Evolutionary conservation across 257 asterid genomes (phyloP).

Genomic region (Petunia axillaris): DNA sequence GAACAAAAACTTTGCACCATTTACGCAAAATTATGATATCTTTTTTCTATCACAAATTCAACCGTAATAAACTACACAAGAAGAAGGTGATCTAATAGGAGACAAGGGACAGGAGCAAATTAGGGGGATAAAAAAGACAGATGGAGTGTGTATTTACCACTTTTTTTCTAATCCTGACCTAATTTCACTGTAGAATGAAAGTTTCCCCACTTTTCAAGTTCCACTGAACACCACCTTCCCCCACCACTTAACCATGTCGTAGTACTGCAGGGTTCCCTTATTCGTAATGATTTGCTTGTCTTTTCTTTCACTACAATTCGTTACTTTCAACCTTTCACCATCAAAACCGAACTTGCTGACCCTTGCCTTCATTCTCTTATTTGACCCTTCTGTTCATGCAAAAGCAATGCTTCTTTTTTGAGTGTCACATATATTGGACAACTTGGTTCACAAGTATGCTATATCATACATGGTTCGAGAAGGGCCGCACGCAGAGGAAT

Average conservation of each 20-base stretch:
- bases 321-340: constrained; percentile 7
- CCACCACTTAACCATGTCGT: constrained; percentile 21
- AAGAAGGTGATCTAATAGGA: not conserved
- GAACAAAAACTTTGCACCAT: no score
- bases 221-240: not conserved
- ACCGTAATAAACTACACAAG: not conserved
- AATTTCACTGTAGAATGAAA: constrained; percentile 17
- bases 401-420: no score
- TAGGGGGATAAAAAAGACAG: not conserved
- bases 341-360: constrained; percentile 17
- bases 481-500: no score
- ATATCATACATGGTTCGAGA: no score
- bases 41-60: not conserved
- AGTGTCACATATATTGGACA: no score
- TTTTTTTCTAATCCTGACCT: constrained; percentile 16
- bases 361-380: not conserved
- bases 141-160: not conserved
- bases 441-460: no score
- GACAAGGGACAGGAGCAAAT: not conserved
- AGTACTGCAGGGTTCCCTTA: constrained; percentile 3
- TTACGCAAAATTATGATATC: no score
- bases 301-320: not conserved
- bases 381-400: not conserved
- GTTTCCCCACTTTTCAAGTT: not conserved
- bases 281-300: constrained; percentile 11